Base-by-base conservation (phyloP, 768 basidiomycete species). In the Leucosporidium creatinivorum region DNA sequence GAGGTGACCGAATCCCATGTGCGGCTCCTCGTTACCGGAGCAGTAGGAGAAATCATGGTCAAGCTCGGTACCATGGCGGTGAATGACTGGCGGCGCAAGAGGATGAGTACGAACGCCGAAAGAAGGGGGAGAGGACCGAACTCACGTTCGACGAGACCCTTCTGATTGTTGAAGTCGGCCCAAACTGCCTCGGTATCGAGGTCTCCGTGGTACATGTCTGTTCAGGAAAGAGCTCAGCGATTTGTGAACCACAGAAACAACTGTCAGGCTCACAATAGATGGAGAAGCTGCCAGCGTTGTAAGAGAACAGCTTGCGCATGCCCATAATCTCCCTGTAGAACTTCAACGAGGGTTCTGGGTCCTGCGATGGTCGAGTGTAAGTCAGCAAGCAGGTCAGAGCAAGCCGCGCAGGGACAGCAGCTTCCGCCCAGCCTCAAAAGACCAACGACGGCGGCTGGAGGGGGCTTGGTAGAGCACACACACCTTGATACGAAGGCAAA, bases 281-380 rank as follows among this genome's bases (percentile, higher is more conserved):
- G 9, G 63, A 65, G 56, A 70, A 70, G 12, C 26, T 67, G 3
- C 69, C 66, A 12, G 69, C 69, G 62, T 70, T 50, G 65, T 70
- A 66, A 28, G 63, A 63, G 58, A 70, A 66, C 18, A 70, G 50
- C 8, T 58, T 54, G 48, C 66, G 63, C 69, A 70, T 70, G 0
- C 69, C 69, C 18, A 70, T 50, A 9, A 70, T 57, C 15, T 70
- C 66, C 44, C 56, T 57, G 63, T 67, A 70, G 60, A 70, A 70
- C 33, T 63, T 60, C 0, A 70, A 56, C n/a, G 63, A 36, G 15
- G n/a, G 18, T 15, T 64, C 63, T 1, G 69, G 69, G 61, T 70
- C 62, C 48, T 63, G 59, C n/a, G 50, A 25, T 44, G 39, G 13
- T 17, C 8, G 13, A 15, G 15, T 44, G 39, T 15, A 44, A 13